Base-by-base conservation (phyloP, 345 rosid genomes). In the Nasturtium officinale region DNA sequence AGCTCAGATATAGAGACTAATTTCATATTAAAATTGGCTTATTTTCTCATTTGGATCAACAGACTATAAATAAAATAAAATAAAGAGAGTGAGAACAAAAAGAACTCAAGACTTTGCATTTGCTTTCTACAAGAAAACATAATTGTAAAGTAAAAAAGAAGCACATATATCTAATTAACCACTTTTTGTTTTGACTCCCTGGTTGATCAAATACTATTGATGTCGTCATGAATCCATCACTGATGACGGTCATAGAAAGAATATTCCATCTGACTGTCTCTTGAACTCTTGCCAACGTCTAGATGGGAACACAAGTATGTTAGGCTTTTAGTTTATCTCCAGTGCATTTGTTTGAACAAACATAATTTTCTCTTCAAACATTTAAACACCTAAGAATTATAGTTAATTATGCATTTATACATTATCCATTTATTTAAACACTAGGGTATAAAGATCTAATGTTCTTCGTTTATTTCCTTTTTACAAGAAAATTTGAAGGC, bases 171-270 rank as follows among this genome's bases (percentile, higher is more conserved):
- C 30, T 15, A 26, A 8, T 13, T 26, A 15, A 21, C 30, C 30
- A 65, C 60, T 32, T 58, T 40, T 60, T 29, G 46, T 50, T 33
- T 63, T 69, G 75, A 76, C 75, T 75, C 59, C 28, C 47, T 46
- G 29, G 29, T 55, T 3, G 21, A 25, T 58, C 33, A 51, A 51
- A 53, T 67, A 29, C n/a, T 26, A 54, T 8, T 45, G 25, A 2
- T 54, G 43, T 45, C 46, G 58, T 45, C 75, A 61, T 17, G 40
- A 43, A 16, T 55, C 1, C 67, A 15, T 77, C 80, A 77, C 25
- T 77, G 50, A 21, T 77, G 72, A 77, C 76, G 67, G 35, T 8
- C 0, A 42, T 12, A 52, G 17, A 25, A n/a, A 72, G 6, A 30
- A 53, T 38, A 30, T 40, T 72, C 1, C 2, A 33, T 20, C 40